Conservation (phyloP, 2,329 filamentous ascomycete genomes). For the Neonectria magnoliae region DNA sequence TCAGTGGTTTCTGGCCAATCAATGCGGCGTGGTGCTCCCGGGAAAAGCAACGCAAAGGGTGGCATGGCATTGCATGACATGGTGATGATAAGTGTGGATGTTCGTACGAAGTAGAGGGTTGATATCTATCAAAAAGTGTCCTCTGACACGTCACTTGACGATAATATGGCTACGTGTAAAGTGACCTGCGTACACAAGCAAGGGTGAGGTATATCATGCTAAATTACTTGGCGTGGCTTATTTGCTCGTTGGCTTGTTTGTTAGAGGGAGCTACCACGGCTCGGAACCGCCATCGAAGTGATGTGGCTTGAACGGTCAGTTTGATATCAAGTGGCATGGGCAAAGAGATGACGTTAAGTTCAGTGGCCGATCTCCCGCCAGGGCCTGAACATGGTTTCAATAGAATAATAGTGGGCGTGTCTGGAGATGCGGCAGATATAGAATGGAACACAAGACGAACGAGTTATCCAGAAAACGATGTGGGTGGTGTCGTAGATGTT, state of each 20-base stretch:
- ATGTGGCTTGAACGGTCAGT: conserved; percentile 2
- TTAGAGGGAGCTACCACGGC: background rate
- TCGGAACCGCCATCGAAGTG: background rate
- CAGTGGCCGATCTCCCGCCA: conserved; percentile 3
- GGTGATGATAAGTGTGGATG: conserved; percentile 2
- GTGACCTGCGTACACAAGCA: conserved; percentile 29
- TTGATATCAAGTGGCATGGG: conserved; percentile 11
- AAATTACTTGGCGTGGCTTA: background rate
- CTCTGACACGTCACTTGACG: conserved; percentile 33
- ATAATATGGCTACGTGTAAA: conserved; percentile 9
- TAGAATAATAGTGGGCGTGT: background rate
- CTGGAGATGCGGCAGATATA: background rate
- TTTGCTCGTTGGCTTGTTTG: background rate
- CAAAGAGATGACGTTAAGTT: background rate
- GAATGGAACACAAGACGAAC: background rate
- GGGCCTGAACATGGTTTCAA: background rate
- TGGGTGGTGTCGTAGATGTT: conserved; percentile 10
- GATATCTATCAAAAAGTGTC: conserved; percentile 3
- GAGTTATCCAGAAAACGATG: background rate
- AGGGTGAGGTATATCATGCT: conserved; percentile 31
- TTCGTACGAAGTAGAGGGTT: background rate
- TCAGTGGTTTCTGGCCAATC: conserved; percentile 7
- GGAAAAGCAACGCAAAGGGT: conserved; percentile 3
- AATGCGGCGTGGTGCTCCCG: conserved; percentile 4
- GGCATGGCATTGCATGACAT: conserved; percentile 9